Evolutionary conservation across 2,329 filamentous ascomycete species (phyloP).

Genomic region (Xylaria sp.): DNA sequence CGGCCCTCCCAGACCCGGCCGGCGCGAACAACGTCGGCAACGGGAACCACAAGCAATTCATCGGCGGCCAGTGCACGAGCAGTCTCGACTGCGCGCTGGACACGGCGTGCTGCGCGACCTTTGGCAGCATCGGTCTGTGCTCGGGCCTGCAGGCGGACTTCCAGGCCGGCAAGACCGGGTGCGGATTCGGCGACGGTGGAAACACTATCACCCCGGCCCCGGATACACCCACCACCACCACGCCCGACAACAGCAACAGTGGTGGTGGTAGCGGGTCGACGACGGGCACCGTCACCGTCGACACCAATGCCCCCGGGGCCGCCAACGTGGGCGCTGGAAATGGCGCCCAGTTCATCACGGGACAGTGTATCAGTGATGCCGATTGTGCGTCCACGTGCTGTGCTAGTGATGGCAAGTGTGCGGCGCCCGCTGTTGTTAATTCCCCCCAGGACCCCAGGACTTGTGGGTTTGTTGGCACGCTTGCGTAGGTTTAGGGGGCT

Average conservation of each 20-base stretch:
- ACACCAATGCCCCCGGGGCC: slow-evolving; percentile 38
- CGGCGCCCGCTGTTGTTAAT: slow-evolving; percentile 21
- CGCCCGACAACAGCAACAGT: background rate
- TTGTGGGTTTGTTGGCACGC: slow-evolving; percentile 28
- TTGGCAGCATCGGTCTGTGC: slow-evolving; percentile 43
- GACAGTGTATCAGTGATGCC: slow-evolving; percentile 46
- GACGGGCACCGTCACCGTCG: slow-evolving; percentile 6
- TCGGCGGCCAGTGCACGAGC: slow-evolving; percentile 45
- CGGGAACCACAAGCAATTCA: slow-evolving; percentile 44
- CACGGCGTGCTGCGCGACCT: slow-evolving; percentile 46
- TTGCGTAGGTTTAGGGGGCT: slow-evolving; percentile 9
- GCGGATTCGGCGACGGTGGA: slow-evolving; percentile 42
- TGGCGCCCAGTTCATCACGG: slow-evolving; percentile 48
- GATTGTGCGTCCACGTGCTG: slow-evolving; percentile 43
- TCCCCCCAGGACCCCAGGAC: slow-evolving; percentile 18
- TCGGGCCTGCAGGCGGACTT: slow-evolving; percentile 42
- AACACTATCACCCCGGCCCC: background rate
- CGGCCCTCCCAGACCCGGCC: slow-evolving; percentile 40
- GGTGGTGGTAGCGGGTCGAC: background rate
- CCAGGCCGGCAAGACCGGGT: slow-evolving; percentile 48
- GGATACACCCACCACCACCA: background rate
- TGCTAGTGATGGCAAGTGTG: slow-evolving; percentile 28
- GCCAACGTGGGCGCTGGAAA: slow-evolving; percentile 44
- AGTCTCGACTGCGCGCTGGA: slow-evolving; percentile 43
- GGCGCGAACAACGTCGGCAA: slow-evolving; percentile 43